These are phyloP conservation scores for Gymnopilus dilepis DNA, from an alignment of 768 basidiomycete species.

Conservation along the genomic window DNA sequence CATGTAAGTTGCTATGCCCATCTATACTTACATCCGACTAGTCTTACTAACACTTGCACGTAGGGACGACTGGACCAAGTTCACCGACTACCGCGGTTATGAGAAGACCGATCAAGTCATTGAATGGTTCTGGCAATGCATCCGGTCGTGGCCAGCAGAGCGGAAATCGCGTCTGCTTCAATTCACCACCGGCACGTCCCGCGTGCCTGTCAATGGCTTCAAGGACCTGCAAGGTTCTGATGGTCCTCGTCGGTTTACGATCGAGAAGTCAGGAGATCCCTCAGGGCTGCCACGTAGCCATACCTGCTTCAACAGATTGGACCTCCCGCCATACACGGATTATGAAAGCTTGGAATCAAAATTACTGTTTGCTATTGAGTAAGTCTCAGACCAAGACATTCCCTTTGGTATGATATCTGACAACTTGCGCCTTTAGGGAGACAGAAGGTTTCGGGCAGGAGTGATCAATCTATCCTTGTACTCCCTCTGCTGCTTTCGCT, in stretches of 20 bases:
- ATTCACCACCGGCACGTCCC: conserved; percentile 88
- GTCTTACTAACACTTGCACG: conserved; percentile 5
- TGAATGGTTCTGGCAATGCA: conserved; percentile 96
- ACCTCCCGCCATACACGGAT: conserved; percentile 89
- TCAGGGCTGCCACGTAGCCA: conserved; percentile 87
- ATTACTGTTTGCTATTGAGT: conserved; percentile 85
- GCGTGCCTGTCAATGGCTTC: conserved; percentile 91
- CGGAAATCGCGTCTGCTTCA: conserved; percentile 86
- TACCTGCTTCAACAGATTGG: conserved; percentile 92
- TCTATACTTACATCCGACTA: conserved; percentile 4
- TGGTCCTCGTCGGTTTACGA: conserved; percentile 91
- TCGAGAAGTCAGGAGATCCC: conserved; percentile 93
- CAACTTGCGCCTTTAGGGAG: conserved; percentile 50
- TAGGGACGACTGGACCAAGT: conserved; percentile 92
- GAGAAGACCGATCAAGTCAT: conserved; percentile 87
- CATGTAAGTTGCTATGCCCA: conserved; percentile 52
- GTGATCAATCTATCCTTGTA: conserved; percentile 32
- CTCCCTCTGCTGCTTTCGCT: not conserved
- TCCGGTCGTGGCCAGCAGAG: conserved; percentile 89
- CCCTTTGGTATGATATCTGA: too few relatives aligned
- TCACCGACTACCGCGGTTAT: conserved; percentile 91
- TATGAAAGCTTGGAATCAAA: conserved; percentile 88
- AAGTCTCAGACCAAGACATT: too few relatives aligned
- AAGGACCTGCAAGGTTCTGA: conserved; percentile 94
- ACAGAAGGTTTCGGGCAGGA: conserved; percentile 80